A percentile compares a stretch with the other conserved stretches of the same genome.
Evolutionary conservation across 2,329 filamentous ascomycete species (phyloP).

Genomic region (Hortaea werneckii): DNA sequence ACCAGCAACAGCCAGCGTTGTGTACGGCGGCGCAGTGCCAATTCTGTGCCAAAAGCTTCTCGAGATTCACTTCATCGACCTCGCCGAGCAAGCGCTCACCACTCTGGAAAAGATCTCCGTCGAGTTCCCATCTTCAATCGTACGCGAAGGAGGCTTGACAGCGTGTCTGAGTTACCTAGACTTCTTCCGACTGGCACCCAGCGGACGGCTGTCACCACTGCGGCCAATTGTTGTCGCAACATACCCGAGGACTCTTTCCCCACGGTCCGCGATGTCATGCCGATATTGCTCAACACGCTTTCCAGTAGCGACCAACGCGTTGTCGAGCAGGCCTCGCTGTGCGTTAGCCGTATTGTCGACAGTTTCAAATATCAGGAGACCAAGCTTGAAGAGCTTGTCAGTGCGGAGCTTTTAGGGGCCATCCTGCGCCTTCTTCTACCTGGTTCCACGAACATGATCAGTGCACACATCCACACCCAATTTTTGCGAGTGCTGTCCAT

Average conservation of each 20-base stretch:
- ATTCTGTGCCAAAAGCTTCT: constrained; percentile 89
- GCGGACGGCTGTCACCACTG: constrained; percentile 89
- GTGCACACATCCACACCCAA: constrained; percentile 88
- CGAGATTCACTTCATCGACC: constrained; percentile 93
- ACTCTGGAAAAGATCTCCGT: constrained; percentile 96
- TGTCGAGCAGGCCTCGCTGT: constrained; percentile 90
- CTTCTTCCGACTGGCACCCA: constrained; percentile 95
- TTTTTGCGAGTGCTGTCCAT: constrained; percentile 88
- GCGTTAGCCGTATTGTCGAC: constrained; percentile 90
- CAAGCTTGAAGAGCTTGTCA: constrained; percentile 87
- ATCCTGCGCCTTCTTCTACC: constrained; percentile 81
- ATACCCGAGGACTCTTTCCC: constrained; percentile 88
- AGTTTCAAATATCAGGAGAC: constrained; percentile 84
- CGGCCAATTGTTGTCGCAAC: constrained; percentile 95
- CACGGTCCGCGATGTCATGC: constrained; percentile 92
- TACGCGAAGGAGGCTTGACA: constrained; percentile 86
- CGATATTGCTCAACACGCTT: constrained; percentile 80
- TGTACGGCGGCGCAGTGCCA: constrained; percentile 93
- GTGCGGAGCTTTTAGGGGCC: constrained; percentile 72
- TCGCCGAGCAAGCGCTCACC: constrained; percentile 92
- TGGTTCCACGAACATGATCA: constrained; percentile 90
- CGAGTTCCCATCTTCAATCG: constrained; percentile 89
- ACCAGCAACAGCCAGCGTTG: constrained; percentile 84
- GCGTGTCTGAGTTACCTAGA: constrained; percentile 95
- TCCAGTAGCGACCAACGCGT: constrained; percentile 91